Conservation (phyloP, 148 eudicot genomes). For the Camellia sinensis region DNA sequence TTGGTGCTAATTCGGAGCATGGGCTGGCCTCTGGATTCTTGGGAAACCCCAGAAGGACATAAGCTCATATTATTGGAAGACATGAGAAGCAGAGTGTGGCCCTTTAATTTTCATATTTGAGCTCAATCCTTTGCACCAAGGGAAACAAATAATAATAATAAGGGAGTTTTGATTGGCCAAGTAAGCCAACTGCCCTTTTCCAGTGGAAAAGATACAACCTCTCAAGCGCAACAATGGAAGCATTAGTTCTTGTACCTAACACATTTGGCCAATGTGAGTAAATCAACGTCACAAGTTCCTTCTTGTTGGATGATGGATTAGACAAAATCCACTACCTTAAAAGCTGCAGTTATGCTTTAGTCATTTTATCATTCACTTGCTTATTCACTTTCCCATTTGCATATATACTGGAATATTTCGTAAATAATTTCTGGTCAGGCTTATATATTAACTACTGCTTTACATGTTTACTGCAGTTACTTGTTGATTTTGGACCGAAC, state of each 20-base stretch:
- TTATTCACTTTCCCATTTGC: not conserved
- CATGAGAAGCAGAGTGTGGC: not conserved
- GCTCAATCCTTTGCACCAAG: not conserved
- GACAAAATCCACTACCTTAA: not conserved
- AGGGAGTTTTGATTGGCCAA: not conserved
- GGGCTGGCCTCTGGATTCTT: not conserved
- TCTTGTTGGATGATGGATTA: not conserved
- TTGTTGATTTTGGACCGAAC: conserved; percentile 86
- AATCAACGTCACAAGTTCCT: not conserved
- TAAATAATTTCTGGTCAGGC: not conserved
- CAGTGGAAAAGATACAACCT: too few relatives aligned
- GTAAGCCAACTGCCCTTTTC: too few relatives aligned
- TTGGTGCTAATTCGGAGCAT: too few relatives aligned
- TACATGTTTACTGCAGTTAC: conserved; percentile 51
- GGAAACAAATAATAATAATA: not conserved
- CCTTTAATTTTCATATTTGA: not conserved
- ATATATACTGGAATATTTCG: not conserved
- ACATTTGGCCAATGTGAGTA: not conserved
- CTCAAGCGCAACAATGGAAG: too few relatives aligned
- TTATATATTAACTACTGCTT: not conserved
- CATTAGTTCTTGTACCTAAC: too few relatives aligned
- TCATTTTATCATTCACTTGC: not conserved
- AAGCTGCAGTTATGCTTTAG: not conserved
- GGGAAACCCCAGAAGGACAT: not conserved
- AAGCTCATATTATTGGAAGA: not conserved